These are phyloP conservation scores for Chytridium lagenaria DNA, from an alignment of 371 early-diverging fungal species.

Conservation along the genomic window DNA sequence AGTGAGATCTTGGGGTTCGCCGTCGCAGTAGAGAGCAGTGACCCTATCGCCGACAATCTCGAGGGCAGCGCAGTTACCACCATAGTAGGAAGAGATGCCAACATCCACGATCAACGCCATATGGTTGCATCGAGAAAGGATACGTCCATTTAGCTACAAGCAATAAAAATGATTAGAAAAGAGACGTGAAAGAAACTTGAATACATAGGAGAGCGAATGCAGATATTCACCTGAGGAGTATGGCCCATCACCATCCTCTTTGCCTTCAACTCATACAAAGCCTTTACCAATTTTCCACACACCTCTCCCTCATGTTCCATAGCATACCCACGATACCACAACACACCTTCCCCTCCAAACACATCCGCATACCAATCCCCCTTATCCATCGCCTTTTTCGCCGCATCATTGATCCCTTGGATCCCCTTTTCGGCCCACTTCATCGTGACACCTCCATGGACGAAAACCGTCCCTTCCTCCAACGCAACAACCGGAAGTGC, in stretches of 20 bases:
- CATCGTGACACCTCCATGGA: conserved; percentile 66
- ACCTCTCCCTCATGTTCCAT: conserved; percentile 56
- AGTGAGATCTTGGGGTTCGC: background rate
- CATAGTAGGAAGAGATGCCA: conserved; percentile 74
- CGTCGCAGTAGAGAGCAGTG: conserved; percentile 38
- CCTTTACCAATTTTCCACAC: conserved; percentile 60
- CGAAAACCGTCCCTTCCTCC: conserved; percentile 71
- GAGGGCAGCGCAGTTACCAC: conserved; percentile 64
- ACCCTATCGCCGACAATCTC: conserved; percentile 58
- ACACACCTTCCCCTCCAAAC: conserved; percentile 48
- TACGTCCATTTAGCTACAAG: too few relatives aligned
- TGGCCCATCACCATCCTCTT: conserved; percentile 63
- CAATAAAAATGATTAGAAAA: too few relatives aligned
- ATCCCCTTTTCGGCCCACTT: conserved; percentile 49
- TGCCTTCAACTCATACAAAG: conserved; percentile 63
- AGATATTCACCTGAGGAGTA: conserved; percentile 14
- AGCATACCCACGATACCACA: conserved; percentile 74
- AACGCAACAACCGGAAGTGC: conserved; percentile 64
- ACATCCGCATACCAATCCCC: conserved; percentile 28
- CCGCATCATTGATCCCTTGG: conserved; percentile 62
- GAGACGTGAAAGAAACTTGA: too few relatives aligned
- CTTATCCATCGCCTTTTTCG: conserved; percentile 43
- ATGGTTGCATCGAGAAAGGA: conserved; percentile 69
- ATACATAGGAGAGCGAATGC: too few relatives aligned
- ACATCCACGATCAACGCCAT: conserved; percentile 74